Percentiles rank a stretch among this genome's conserved stretches.
These are phyloP conservation scores for Asterochloris erici DNA, from an alignment of 139 green algal genomes.

Conservation along the genomic window DNA sequence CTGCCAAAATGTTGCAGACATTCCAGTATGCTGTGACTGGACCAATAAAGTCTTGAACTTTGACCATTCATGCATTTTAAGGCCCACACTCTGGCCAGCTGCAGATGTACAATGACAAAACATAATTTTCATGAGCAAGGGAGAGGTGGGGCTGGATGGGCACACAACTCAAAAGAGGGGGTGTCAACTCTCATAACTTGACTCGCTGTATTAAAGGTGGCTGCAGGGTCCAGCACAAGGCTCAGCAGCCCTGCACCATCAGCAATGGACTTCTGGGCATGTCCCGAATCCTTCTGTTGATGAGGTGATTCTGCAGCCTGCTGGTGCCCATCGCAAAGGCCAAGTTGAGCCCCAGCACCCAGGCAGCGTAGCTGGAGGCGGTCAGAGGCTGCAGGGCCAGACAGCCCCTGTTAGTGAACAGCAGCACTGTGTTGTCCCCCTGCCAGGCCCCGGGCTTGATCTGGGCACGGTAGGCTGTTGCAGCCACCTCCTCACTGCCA, in stretches of 20 bases:
- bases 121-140: no score
- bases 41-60: no score
- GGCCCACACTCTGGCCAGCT: no score
- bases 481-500: conserved; percentile 10
- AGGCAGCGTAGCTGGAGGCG: background rate
- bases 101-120: no score
- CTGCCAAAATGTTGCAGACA: no score
- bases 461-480: conserved; percentile 1
- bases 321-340: background rate
- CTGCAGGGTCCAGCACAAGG: background rate
- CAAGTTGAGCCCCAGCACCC: conserved; percentile 12
- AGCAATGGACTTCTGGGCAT: conserved; percentile 12
- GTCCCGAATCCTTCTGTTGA: conserved; percentile 9
- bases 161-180: no score
- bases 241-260: conserved; percentile 12
- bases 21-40: no score
- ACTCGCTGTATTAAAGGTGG: no score
- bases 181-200: no score
- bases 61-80: no score
- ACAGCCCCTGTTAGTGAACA: conserved; percentile 8
- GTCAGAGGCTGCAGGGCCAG: conserved; percentile 8
- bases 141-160: no score
- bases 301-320: conserved; percentile 1
- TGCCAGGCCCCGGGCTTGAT: conserved; percentile 16
- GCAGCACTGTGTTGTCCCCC: conserved; percentile 8